A percentile compares a stretch with the other conserved stretches of the same genome.
These are phyloP conservation scores for Bertia moriformis DNA, from an alignment of 2,329 filamentous ascomycete genomes.

Conservation along the genomic window DNA sequence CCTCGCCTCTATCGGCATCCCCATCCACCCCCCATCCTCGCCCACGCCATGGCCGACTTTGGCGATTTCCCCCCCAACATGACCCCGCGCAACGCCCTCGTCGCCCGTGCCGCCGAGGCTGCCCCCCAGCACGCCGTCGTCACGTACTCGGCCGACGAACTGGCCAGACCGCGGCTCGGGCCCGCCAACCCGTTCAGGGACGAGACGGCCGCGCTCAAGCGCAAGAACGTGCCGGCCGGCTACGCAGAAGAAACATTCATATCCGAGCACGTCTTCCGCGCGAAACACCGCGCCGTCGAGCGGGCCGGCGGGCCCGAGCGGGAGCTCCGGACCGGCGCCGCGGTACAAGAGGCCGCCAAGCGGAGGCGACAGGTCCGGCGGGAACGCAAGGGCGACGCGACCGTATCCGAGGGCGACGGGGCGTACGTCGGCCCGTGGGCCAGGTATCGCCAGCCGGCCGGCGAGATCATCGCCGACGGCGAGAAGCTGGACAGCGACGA, in stretches of 20 bases:
- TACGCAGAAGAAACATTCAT: conserved; percentile 77
- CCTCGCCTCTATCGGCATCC: too few species aligned
- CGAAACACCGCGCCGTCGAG: conserved; percentile 73
- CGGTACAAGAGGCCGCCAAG: too few species aligned
- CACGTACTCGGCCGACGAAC: conserved; percentile 44
- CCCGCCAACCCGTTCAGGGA: conserved; percentile 65
- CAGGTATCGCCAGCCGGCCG: conserved; percentile 51
- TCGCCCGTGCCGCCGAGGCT: conserved; percentile 37
- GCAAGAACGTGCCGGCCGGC: conserved; percentile 73
- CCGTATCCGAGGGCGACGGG: conserved; percentile 70
- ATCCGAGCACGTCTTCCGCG: conserved; percentile 79
- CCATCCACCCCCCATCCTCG: too few species aligned
- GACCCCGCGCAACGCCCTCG: conserved; percentile 47
- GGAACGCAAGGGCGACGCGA: conserved; percentile 72
- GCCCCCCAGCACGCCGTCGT: conserved; percentile 47
- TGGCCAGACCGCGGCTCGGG: conserved; percentile 50
- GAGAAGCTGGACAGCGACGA: conserved; percentile 65
- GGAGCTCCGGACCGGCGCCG: conserved; percentile 34
- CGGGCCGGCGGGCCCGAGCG: conserved; percentile 42
- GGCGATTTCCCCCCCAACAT: conserved; percentile 53
- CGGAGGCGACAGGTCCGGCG: too few species aligned
- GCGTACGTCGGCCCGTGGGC: conserved; percentile 95
- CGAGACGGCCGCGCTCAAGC: conserved; percentile 43
- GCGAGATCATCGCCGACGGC: conserved; percentile 54
- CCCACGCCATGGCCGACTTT: conserved; percentile 50